phyloP scores from a whole-genome alignment of 73 alveolate genomes.

The Paramecium biaurelia region DNA sequence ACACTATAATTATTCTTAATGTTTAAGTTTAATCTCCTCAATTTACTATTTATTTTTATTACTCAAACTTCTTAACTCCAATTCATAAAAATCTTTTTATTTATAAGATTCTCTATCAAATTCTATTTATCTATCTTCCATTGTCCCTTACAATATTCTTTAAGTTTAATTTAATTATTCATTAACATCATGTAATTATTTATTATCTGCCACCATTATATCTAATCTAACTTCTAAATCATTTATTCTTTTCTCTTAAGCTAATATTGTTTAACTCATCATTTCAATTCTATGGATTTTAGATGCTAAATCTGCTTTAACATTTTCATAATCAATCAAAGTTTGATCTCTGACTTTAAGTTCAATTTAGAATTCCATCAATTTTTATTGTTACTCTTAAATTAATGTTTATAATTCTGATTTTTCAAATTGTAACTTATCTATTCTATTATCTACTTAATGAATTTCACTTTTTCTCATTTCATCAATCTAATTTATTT shows the following conservation, averaged over 20 bases:
- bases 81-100: not conserved
- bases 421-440: slow-evolving; percentile 19
- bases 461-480: not conserved
- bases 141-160: not conserved
- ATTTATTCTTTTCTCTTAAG: not conserved
- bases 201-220: slow-evolving; percentile 46
- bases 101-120: not conserved
- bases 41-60: not conserved
- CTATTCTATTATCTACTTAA: not conserved
- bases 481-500: not conserved
- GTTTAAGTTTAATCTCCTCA: not conserved
- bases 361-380: not conserved
- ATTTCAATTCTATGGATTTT: not conserved
- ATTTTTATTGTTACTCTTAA: not conserved
- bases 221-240: slow-evolving; percentile 31
- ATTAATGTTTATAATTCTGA: not conserved
- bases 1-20: not conserved
- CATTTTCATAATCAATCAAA: not conserved
- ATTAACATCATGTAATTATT: not conserved
- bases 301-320: not conserved
- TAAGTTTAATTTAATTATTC: not conserved
- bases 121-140: slow-evolving; percentile 26
- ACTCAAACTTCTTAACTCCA: not conserved
- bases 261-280: not conserved
- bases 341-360: not conserved